Conservation (phyloP, 1,284 basidiomycete genomes). For the Hymenochaete sp. region DNA sequence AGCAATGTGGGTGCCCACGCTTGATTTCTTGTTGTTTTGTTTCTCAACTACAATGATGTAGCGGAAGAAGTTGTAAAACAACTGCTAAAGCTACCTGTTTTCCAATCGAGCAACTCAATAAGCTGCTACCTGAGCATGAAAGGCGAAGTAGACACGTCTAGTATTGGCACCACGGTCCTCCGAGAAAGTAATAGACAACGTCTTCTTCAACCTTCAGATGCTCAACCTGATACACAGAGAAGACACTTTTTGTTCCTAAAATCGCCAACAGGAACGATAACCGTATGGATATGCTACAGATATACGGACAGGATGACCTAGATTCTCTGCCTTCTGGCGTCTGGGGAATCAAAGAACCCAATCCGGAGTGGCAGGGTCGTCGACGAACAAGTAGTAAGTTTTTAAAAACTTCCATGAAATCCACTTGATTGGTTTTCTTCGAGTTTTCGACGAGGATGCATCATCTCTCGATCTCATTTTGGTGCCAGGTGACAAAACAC, state of each 20-base stretch:
- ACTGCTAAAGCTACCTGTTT: constrained; percentile 42
- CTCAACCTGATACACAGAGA: constrained; percentile 34
- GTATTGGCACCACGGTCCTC: constrained; percentile 41
- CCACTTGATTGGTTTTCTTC: constrained; percentile 10
- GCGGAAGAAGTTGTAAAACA: constrained; percentile 44
- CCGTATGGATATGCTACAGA: constrained; percentile 56
- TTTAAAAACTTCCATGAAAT: neutral
- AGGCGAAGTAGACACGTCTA: constrained; percentile 55
- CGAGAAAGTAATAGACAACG: constrained; percentile 34
- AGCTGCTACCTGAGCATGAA: constrained; percentile 75
- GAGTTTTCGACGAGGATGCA: constrained; percentile 38
- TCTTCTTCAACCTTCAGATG: constrained; percentile 4
- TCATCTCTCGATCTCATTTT: constrained; percentile 55
- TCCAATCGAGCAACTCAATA: constrained; percentile 40
- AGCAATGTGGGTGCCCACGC: constrained; percentile 42
- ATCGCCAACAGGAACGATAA: constrained; percentile 38
- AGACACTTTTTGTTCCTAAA: constrained; percentile 63
- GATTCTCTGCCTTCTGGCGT: constrained; percentile 43
- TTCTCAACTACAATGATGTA: constrained; percentile 22
- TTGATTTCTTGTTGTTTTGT: neutral
- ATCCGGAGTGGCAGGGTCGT: constrained; percentile 33
- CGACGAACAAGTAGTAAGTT: constrained; percentile 44
- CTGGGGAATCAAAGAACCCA: constrained; percentile 72
- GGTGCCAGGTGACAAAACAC: constrained; percentile 46
- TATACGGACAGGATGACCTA: constrained; percentile 53